phyloP scores from a whole-genome alignment of 2,329 filamentous ascomycete genomes.

The Hymenoscyphus albidus region DNA sequence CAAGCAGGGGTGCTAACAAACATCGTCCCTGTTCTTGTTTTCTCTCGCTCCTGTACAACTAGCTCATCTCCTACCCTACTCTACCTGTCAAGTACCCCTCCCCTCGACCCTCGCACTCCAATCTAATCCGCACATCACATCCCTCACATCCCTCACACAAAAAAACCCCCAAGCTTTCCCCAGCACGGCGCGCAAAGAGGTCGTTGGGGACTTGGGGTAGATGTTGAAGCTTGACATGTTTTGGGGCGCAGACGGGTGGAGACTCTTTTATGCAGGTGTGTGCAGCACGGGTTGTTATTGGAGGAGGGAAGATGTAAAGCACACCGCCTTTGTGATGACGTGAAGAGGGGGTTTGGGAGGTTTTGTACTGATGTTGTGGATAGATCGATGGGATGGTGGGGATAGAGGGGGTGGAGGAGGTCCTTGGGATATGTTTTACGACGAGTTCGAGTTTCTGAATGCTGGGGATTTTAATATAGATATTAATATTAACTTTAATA shows the following conservation, averaged over 20 bases:
- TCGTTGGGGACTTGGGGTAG: background rate
- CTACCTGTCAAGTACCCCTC: background rate
- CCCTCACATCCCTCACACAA: too few relatives aligned
- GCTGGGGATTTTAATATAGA: too few relatives aligned
- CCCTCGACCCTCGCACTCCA: too few relatives aligned
- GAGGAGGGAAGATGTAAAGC: too few relatives aligned
- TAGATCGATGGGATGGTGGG: too few relatives aligned
- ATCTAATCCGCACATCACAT: background rate
- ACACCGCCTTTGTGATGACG: conserved; percentile 7
- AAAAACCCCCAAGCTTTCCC: background rate
- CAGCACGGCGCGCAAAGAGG: conserved; percentile 5
- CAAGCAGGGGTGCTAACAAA: background rate
- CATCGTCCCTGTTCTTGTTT: background rate
- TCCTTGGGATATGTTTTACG: too few relatives aligned
- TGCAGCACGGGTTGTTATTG: background rate
- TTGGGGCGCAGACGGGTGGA: background rate
- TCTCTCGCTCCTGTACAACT: background rate
- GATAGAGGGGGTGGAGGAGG: background rate
- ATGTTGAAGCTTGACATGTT: conserved; percentile 9
- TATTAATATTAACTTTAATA: background rate
- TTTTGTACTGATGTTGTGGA: background rate
- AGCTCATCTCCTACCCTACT: too few relatives aligned
- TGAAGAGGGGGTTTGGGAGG: background rate
- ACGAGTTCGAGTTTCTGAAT: too few relatives aligned
- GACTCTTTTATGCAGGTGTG: background rate